These are phyloP conservation scores for Annulohypoxylon stygium DNA, from an alignment of 495 filamentous ascomycete species.

Conservation along the genomic window DNA sequence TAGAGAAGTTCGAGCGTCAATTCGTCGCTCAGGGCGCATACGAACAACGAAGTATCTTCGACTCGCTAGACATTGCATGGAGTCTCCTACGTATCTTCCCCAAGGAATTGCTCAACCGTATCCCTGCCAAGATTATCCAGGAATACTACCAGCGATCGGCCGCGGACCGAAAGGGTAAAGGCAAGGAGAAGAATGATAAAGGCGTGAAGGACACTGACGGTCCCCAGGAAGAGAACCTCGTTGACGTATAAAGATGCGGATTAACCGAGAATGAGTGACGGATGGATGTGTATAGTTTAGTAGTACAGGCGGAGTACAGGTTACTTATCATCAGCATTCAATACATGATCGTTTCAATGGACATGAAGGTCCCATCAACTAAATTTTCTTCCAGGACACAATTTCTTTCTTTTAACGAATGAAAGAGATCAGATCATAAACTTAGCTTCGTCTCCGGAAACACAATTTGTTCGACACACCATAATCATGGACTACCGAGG, in stretches of 20 bases:
- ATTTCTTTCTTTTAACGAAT: not conserved
- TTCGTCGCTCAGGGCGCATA: slow-evolving; percentile 96
- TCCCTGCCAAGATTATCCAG: slow-evolving; percentile 91
- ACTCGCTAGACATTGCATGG: slow-evolving; percentile 96
- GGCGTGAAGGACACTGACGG: slow-evolving; percentile 67
- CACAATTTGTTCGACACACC: not conserved
- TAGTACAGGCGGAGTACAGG: slow-evolving; percentile 46
- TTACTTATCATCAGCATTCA: slow-evolving; percentile 43
- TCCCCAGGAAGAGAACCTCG: slow-evolving; percentile 72
- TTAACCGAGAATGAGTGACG: slow-evolving; percentile 24
- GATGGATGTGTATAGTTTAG: slow-evolving; percentile 47
- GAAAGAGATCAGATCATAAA: not conserved
- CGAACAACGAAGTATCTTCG: slow-evolving; percentile 87
- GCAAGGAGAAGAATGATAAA: slow-evolving; percentile 75
- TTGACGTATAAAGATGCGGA: slow-evolving; percentile 67
- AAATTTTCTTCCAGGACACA: not conserved
- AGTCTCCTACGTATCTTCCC: slow-evolving; percentile 95
- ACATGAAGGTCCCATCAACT: not conserved
- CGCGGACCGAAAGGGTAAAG: slow-evolving; percentile 72
- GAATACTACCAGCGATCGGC: slow-evolving; percentile 87
- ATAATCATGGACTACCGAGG: not conserved
- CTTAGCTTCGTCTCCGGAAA: not conserved
- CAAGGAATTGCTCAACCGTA: slow-evolving; percentile 96
- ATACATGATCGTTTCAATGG: slow-evolving; percentile 38
- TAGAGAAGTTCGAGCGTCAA: slow-evolving; percentile 95